A percentile compares a stretch with the other conserved stretches of the same genome.
phyloP scores from a whole-genome alignment of 805 yeast species.

The Nakazawaea holstii region DNA sequence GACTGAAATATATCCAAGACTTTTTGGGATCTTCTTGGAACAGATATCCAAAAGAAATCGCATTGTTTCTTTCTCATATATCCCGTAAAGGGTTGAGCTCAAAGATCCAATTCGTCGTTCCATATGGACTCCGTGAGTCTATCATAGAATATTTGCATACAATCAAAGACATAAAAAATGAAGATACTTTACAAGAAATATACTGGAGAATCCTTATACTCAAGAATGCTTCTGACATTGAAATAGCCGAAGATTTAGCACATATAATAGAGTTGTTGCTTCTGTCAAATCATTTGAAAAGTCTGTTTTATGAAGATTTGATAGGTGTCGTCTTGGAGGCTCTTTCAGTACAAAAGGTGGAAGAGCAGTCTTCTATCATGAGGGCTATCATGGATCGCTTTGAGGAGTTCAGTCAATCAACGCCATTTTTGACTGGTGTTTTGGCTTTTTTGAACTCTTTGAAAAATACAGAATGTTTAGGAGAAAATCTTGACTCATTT shows the following conservation, averaged over 20 bases:
- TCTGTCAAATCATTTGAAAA: neutral
- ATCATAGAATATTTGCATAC: constrained; percentile 22
- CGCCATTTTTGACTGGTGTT: constrained; percentile 32
- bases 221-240: constrained; percentile 27
- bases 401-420: constrained; percentile 26
- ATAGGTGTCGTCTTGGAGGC: constrained; percentile 34
- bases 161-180: constrained; percentile 8
- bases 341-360: constrained; percentile 22
- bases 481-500: constrained; percentile 12
- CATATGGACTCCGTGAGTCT: constrained; percentile 25
- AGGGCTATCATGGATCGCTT: constrained; percentile 19
- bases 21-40: constrained; percentile 41
- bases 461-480: constrained; percentile 12
- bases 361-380: constrained; percentile 15
- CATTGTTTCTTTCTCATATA: constrained; percentile 36
- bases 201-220: constrained; percentile 50
- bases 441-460: constrained; percentile 18
- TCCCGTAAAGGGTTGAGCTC: constrained; percentile 19
- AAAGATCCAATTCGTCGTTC: constrained; percentile 19
- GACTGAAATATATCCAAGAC: constrained; percentile 40
- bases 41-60: constrained; percentile 27
- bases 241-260: constrained; percentile 19
- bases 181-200: constrained; percentile 26
- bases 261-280: constrained; percentile 15
- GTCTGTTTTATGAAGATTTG: constrained; percentile 33